phyloP scores from a whole-genome alignment of 2,329 filamentous ascomycete genomes.

The Phaeomoniella chlamydospora region DNA sequence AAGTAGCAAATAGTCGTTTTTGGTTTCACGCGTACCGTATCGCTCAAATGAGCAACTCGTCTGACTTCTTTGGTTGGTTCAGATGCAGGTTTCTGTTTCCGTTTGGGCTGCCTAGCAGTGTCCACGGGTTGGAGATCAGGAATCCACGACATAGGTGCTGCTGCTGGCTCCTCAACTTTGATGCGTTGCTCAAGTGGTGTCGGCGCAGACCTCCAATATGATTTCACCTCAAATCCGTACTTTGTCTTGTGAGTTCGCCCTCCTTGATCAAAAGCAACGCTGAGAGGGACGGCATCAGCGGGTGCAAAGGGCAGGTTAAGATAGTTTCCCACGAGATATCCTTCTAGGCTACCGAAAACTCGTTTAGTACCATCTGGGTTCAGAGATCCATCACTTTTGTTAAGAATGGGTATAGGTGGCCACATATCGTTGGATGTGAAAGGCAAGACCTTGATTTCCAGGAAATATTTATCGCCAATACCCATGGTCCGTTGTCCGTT shows the following conservation, averaged over 20 bases:
- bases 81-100: neutral
- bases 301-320: conserved; percentile 9
- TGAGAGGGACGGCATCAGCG: conserved; percentile 8
- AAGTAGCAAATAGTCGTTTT: conserved; percentile 3
- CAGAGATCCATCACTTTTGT: conserved; percentile 10
- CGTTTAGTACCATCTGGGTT: conserved; percentile 5
- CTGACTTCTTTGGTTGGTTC: no score
- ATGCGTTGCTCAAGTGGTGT: conserved; percentile 3
- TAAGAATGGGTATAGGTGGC: conserved; percentile 12
- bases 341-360: conserved; percentile 6
- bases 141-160: neutral
- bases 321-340: conserved; percentile 10
- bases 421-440: conserved; percentile 5
- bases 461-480: conserved; percentile 11
- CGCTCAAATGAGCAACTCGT: neutral
- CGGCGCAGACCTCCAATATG: conserved; percentile 7
- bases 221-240: conserved; percentile 10
- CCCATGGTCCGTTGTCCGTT: conserved; percentile 2
- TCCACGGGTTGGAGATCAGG: neutral
- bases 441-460: conserved; percentile 13
- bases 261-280: conserved; percentile 9
- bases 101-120: neutral
- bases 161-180: neutral
- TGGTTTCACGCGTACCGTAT: neutral
- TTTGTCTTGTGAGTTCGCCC: conserved; percentile 10